Percentiles rank a stretch among this genome's conserved stretches.
These are phyloP conservation scores for Aspergillus awamori DNA, from an alignment of 2,329 filamentous ascomycete species.

Conservation along the genomic window DNA sequence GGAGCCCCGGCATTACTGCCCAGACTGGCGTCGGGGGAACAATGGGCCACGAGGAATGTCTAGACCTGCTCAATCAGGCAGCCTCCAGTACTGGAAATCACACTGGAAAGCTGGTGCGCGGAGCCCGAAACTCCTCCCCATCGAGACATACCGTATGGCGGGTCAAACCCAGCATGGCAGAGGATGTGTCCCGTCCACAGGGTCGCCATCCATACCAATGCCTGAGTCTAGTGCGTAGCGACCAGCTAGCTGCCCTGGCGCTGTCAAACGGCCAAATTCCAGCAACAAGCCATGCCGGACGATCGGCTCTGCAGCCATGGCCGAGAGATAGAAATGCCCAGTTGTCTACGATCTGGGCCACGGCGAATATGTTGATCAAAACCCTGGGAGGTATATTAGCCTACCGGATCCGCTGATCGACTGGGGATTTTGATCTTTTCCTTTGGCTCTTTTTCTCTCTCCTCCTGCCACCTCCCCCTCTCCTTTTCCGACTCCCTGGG, in stretches of 20 bases:
- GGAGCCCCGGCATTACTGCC: slow-evolving; percentile 8
- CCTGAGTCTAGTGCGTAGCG: neutral
- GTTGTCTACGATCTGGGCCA: slow-evolving; percentile 4
- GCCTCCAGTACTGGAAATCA: neutral
- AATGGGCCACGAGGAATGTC: slow-evolving; percentile 5
- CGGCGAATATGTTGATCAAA: slow-evolving; percentile 17
- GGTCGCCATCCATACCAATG: neutral
- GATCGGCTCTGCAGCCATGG: neutral
- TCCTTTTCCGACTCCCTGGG: neutral
- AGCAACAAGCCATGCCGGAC: neutral
- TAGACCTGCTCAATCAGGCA: slow-evolving; percentile 2
- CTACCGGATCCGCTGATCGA: neutral
- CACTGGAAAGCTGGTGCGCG: neutral
- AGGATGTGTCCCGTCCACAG: neutral
- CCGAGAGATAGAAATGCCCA: neutral
- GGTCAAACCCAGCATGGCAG: no score
- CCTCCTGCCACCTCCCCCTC: slow-evolving; percentile 5
- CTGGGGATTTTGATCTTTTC: slow-evolving; percentile 4
- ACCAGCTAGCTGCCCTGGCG: neutral
- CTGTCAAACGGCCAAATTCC: neutral
- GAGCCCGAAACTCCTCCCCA: neutral
- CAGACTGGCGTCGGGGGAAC: neutral
- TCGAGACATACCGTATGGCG: neutral
- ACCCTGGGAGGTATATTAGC: slow-evolving; percentile 11
- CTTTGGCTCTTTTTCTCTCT: slow-evolving; percentile 13